Conservation (phyloP, 1,284 basidiomycete species). For the Ustilago nuda region DNA sequence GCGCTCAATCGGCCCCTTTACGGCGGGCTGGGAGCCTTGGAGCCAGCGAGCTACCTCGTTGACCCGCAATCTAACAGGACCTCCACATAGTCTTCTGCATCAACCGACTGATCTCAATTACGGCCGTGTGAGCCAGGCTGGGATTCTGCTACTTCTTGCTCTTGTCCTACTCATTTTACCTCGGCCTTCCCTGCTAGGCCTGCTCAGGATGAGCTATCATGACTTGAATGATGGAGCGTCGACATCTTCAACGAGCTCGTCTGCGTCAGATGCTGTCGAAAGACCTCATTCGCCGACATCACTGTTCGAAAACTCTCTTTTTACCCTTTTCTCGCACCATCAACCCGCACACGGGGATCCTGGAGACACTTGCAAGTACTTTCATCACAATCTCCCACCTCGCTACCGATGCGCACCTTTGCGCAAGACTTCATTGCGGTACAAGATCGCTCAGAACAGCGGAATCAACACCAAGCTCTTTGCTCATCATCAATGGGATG, state of each 20-base stretch:
- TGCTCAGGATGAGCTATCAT: background rate
- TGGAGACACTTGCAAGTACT: constrained; percentile 47
- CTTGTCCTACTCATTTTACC: background rate
- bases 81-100: too few relatives aligned
- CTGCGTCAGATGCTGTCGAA: background rate
- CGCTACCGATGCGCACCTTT: constrained; percentile 13
- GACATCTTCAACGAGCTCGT: constrained; percentile 13
- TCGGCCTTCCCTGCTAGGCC: background rate
- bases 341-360: constrained; percentile 62
- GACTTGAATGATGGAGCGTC: constrained; percentile 11
- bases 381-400: constrained; percentile 43
- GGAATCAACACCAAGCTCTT: constrained; percentile 60
- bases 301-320: constrained; percentile 62
- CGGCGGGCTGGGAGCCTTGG: too few relatives aligned
- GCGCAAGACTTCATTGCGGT: constrained; percentile 26
- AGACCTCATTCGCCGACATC: constrained; percentile 39
- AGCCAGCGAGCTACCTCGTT: too few relatives aligned
- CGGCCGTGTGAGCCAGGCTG: too few relatives aligned
- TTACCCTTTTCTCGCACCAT: constrained; percentile 61
- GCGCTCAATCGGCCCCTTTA: too few relatives aligned
- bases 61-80: too few relatives aligned
- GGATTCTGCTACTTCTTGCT: background rate
- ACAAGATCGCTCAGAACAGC: constrained; percentile 52
- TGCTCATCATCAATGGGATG: constrained; percentile 67
- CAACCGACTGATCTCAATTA: too few relatives aligned